Percentiles rank a stretch among this genome's conserved stretches.
Conservation (phyloP, 2,329 filamentous ascomycete species). For the Xylariaceae sp. region DNA sequence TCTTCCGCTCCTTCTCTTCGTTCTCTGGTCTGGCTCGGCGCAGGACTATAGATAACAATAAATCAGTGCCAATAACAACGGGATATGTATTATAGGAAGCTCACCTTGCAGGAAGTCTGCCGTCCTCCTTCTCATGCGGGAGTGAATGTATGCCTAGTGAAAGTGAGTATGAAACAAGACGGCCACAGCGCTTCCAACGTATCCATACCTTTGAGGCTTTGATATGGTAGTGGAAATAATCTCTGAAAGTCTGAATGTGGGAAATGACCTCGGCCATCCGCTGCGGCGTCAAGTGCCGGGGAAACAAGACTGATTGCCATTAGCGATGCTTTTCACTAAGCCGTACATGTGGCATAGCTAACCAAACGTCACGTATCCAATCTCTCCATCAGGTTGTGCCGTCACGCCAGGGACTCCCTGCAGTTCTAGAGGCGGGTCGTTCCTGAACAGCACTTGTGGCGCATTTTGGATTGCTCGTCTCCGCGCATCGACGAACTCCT, state of each 20-base stretch:
- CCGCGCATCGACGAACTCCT: slow-evolving; percentile 96
- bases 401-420: slow-evolving; percentile 81
- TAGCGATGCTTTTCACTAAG: slow-evolving; percentile 10
- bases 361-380: slow-evolving; percentile 99
- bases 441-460: slow-evolving; percentile 92
- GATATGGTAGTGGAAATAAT: slow-evolving; percentile 99
- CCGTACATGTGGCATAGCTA: slow-evolving; percentile 19
- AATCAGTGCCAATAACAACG: slow-evolving; percentile 16
- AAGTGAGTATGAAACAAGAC: slow-evolving; percentile 6
- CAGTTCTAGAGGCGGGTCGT: slow-evolving; percentile 88
- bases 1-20: slow-evolving; percentile 97
- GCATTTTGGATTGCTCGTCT: slow-evolving; percentile 96
- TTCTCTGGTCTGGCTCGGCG: slow-evolving; percentile 91
- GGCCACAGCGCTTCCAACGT: not conserved
- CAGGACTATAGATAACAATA: slow-evolving; percentile 62
- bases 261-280: slow-evolving; percentile 93
- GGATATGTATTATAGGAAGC: slow-evolving; percentile 33
- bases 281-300: slow-evolving; percentile 85
- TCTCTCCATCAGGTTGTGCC: slow-evolving; percentile 71
- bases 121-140: slow-evolving; percentile 93
- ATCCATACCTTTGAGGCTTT: slow-evolving; percentile 81
- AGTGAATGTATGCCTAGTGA: slow-evolving; percentile 82
- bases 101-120: slow-evolving; percentile 96
- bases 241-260: slow-evolving; percentile 98
- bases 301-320: slow-evolving; percentile 73